Base-by-base conservation (phyloP, 2,329 filamentous ascomycete species). In the Sodiomyces alkalinus region DNA sequence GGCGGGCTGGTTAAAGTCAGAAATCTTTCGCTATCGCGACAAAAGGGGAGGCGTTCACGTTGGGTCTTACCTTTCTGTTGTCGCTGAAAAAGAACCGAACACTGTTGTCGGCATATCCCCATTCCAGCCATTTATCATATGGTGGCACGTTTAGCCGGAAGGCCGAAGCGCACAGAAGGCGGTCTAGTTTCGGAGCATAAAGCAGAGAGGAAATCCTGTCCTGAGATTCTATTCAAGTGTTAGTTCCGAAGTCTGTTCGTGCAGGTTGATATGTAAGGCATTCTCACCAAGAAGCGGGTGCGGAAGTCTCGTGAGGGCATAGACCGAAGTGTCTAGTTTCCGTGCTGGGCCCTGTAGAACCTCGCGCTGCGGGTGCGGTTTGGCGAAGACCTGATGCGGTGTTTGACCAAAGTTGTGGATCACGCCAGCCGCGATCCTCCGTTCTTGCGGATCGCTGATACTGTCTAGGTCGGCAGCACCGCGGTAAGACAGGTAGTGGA, bases 381-480 rank as follows among this genome's bases (percentile, higher is more conserved):
- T 77, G 24, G 73, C 69, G 49, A 96, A 98, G 11, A 96, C 79
- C 49, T 98, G 92, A 41, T 92, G 80, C 2, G 92, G 90, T 2
- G 92, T 98, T 50, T 98, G 90, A 1, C 90, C 90, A 51, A 98
- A 98, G 42, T 96, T 96, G 53, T 98, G 87, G 42, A 98, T 96
- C 40, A 94, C 92, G 19, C 83, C 83, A 30, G 93, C 94, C 1
- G 85, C 87, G 5, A 87, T 81, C 6, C 85, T 63, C 23, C 85
- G 69, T 51, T 96, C 86, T 31, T 87, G 73, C 1, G 81, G 79
- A 46, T 96, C 87, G 6, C 77, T 73, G 34, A 98, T 96, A 29
- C 74, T 76, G 49, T 98, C 90, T 4, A 98, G 60, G 48, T 98
- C 82, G 38, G 81, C 92, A 3, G 87, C 85, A 6, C 90, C 92